Base-by-base conservation (phyloP, 371 early-diverging fungal species). In the Mucor lusitanicus region DNA sequence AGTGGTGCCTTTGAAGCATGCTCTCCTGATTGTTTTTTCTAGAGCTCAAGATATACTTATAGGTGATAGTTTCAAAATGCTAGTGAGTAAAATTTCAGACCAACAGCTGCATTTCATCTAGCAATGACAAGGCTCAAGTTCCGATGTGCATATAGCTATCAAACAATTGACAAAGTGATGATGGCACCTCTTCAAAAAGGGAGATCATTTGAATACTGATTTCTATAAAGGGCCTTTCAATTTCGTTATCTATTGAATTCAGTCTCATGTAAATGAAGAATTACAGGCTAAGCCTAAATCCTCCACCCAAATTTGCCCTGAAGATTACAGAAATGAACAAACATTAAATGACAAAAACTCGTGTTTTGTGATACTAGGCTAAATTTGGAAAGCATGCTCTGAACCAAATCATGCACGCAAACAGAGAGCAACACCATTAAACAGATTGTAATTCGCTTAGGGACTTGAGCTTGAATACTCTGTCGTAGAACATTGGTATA, bases 301-400 rank as follows among this genome's bases (percentile, higher is more conserved):
- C 50, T 50, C 12, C 25, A 50, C 13, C 13, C 25, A 44, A 44
- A 23, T 8, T 50, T 25, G 25, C 12, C 50, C 23, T 19, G 8
- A 23, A 50, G 50, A 50, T 50, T 37, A 35, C 35, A 35, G 35
- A 35, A 48, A 48, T 48, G 50, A 50, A 3, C 50, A 50, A 19
- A 25, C 50, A 50, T 37, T 50, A 50, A 50, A 50, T 50, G 50
- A 25, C 50, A 50, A 25, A 50, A 50, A 50, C 50, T 50, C 50
- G 50, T 50, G 50, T 50, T 25, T 25, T 50, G 25, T 23, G 13
- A 25, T 50, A 50, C 50, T 50, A 50, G 23, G 11, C 50, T 50
- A 50, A 23, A 50, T 23, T 23, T 11, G 50, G 50, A 50, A 50
- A 25, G 12, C 50, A 50, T 12, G 50, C 50, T 50, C 1, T 50